Base-by-base conservation (phyloP, 768 basidiomycete species). In the Infundibulicybe gibba region DNA sequence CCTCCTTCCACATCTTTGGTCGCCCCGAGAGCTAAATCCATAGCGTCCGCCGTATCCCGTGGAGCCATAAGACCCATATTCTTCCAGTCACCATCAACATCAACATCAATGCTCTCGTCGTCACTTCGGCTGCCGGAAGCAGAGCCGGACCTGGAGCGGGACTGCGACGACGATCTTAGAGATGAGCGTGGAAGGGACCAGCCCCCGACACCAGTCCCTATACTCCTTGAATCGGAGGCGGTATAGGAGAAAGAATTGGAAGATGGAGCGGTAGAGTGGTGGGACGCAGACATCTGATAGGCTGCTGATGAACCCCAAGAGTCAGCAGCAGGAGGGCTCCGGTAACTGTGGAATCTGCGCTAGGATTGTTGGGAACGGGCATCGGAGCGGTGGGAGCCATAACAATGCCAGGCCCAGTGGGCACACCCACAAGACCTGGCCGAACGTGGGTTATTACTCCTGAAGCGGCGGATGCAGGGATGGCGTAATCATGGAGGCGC, bases 401-500 rank as follows among this genome's bases (percentile, higher is more conserved):
- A 37, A 47, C 49, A n/a, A n/a, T n/a, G n/a, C n/a, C n/a, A n/a
- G n/a, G n/a, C n/a, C n/a, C n/a, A n/a, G n/a, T n/a, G n/a, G n/a
- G n/a, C n/a, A n/a, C n/a, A n/a, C n/a, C n/a, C n/a, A n/a, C n/a
- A 9, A 85, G 60, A 9, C 83, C 82, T 15, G 85, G 83, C 31
- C 81, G 74, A 14, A 87, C 66, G 45, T 81, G 81, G 3, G 80
- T 81, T 35, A 82, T 69, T 11, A 71, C 71, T 20, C 66, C 67
- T 13, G 62, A 48, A 45, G 63, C 39, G 49, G 55, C 60, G 12
- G 67, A 50, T 41, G 61, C 53, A 31, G 77, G 71, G 43, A 85
- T 62, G 34, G 80, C 58, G 56, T 84, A 87, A 60, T 86, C 80
- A 52, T 87, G 84, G 56, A 88, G 63, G 38, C 80, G 75, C 2